Conservation (phyloP, 495 filamentous ascomycete species). For the Thermochaetoides thermophila region DNA sequence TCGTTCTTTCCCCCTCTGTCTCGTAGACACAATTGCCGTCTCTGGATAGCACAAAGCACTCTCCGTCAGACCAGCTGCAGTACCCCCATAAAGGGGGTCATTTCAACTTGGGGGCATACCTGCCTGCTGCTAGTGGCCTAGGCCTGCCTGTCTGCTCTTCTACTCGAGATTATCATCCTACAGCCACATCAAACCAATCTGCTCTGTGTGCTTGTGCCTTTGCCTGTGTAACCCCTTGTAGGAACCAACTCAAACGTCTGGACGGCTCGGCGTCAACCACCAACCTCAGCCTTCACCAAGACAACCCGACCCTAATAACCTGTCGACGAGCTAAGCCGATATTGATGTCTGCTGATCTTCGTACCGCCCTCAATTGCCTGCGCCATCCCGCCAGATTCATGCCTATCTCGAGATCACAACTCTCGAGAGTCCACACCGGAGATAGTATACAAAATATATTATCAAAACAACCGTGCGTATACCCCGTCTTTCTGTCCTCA, state of each 20-base stretch:
- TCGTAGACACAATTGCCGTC: not conserved
- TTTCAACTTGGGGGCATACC: slow-evolving; percentile 6
- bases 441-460: slow-evolving; percentile 43
- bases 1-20: not conserved
- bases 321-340: too few species aligned
- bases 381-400: slow-evolving; percentile 56
- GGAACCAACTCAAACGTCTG: too few species aligned
- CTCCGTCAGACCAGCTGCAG: slow-evolving; percentile 3
- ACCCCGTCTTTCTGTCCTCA: not conserved
- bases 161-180: too few species aligned
- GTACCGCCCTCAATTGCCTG: slow-evolving; percentile 51
- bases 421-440: slow-evolving; percentile 58
- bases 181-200: not conserved
- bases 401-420: slow-evolving; percentile 56
- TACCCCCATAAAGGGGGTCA: slow-evolving; percentile 16
- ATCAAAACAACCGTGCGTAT: slow-evolving; percentile 18
- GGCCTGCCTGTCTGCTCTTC: not conserved
- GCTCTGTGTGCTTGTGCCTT: slow-evolving; percentile 2
- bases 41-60: slow-evolving; percentile 5
- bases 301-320: slow-evolving; percentile 7
- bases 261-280: not conserved
- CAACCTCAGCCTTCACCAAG: not conserved
- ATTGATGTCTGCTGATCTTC: slow-evolving; percentile 71
- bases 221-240: too few species aligned
- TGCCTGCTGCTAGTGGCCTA: slow-evolving; percentile 3